Base-by-base conservation (phyloP, 1,139 yeast genomes). In the Geotrichum phurueaensis region DNA sequence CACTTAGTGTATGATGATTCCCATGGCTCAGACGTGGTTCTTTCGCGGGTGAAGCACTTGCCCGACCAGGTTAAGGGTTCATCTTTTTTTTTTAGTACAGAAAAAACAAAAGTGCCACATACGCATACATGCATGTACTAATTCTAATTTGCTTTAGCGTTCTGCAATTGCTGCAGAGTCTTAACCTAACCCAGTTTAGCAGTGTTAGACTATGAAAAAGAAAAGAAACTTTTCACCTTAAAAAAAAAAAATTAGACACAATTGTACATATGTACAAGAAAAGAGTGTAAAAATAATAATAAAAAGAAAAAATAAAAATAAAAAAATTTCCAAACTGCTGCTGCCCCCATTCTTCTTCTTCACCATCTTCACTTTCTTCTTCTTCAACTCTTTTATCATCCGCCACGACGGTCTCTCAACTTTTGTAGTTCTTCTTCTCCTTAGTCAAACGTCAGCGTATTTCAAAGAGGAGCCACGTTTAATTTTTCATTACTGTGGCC, bases 151-250 rank as follows among this genome's bases (percentile, higher is more conserved):
- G 36, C 18, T 25, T 13, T 33, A 31, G 43, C 55, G 13, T 25
- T 61, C 55, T 47, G 49, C 51, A 31, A 61, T 58, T 13, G 9
- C 50, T 9, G 57, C 55, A 13, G n/a, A 50, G 4, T 20, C 27
- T 50, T 25, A n/a, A 6, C 23, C 53, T 50, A 20, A 50, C 33
- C 33, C 9, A 39, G 18, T n/a, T n/a, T 15, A n/a, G 22, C 9
- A 15, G 23, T 39, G 20, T 15, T 13, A 39, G 20, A 39, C 47
- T n/a, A 39, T n/a, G 10, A 39, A 39, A 39, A 39, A 39, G 47
- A 39, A 39, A 39, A 39, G n/a, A 39, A n/a, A n/a, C 2, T 7
- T 15, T 36, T 36, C 45, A 36, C 18, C 18, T 36, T 36, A 39
- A 39, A 15, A 39, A 33, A 29, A 29, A 29, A 29, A n/a, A n/a